Percentiles rank a stretch among this genome's conserved stretches.
phyloP scores from a whole-genome alignment of 2,329 filamentous ascomycete species.

The Albophoma yamanashiensis region DNA sequence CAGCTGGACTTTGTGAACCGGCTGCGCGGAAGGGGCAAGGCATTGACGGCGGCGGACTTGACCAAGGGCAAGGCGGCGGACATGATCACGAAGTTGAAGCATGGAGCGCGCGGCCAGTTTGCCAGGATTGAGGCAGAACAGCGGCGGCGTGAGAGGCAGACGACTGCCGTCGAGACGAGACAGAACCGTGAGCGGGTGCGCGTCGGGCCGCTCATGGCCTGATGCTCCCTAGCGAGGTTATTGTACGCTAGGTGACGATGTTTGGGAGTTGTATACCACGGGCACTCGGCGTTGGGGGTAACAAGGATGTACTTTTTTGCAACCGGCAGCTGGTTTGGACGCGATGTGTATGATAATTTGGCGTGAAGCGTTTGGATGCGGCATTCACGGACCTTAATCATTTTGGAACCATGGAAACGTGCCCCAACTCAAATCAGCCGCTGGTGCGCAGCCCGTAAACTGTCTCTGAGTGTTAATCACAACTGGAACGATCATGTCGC shows the following conservation, averaged over 20 bases:
- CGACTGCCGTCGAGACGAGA: conserved; percentile 25
- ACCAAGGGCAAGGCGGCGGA: conserved; percentile 76
- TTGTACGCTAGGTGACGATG: neutral
- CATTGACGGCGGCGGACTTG: conserved; percentile 44
- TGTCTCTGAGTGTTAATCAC: no score
- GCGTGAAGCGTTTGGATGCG: neutral
- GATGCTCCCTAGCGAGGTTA: neutral
- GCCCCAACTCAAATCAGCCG: neutral
- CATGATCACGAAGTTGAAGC: conserved; percentile 86
- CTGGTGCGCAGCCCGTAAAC: neutral
- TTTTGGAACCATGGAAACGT: no score
- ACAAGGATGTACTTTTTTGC: neutral
- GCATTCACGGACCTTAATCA: neutral
- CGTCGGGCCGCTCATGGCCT: conserved; percentile 39
- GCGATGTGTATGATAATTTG: no score
- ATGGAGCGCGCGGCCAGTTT: conserved; percentile 63
- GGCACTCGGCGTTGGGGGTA: neutral
- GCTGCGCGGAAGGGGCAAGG: conserved; percentile 39
- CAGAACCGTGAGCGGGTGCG: conserved; percentile 38
- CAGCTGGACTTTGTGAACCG: conserved; percentile 65
- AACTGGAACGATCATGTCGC: neutral
- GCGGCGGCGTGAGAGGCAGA: conserved; percentile 32
- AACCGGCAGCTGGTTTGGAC: neutral
- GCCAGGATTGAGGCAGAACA: conserved; percentile 39
- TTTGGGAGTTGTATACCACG: neutral